phyloP scores from a whole-genome alignment of 768 basidiomycete species.

The Psilocybe subaeruginosa region DNA sequence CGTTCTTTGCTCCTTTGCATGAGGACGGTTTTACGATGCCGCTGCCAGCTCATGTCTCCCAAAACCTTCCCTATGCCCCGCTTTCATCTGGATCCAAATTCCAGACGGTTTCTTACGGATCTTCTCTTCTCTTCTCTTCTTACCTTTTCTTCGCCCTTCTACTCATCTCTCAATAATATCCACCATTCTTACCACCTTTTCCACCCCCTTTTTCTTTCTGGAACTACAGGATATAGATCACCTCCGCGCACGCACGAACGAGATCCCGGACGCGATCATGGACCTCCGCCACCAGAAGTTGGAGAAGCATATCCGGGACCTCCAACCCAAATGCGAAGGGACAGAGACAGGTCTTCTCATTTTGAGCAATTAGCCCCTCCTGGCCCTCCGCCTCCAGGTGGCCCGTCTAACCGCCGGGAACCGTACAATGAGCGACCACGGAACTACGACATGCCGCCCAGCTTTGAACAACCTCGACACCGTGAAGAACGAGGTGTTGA shows the following conservation, averaged over 20 bases:
- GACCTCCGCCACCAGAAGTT: conserved; percentile 23
- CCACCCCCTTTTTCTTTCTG: conserved; percentile 36
- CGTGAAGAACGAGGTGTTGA: conserved; percentile 16
- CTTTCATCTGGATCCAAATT: conserved; percentile 19
- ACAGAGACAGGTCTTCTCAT: conserved; percentile 23
- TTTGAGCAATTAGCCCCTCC: conserved; percentile 24
- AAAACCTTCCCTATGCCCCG: conserved; percentile 30
- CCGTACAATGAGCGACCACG: conserved; percentile 3
- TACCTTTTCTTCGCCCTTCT: conserved; percentile 32
- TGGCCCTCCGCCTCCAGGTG: conserved; percentile 2
- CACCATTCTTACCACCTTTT: conserved; percentile 37
- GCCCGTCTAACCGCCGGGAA: conserved; percentile 5
- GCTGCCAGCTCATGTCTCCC: conserved; percentile 24
- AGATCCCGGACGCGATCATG: conserved; percentile 23
- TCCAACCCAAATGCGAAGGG: conserved; percentile 7
- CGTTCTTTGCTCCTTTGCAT: conserved; percentile 13
- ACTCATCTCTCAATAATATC: conserved; percentile 35
- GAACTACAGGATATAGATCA: conserved; percentile 52
- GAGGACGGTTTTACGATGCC: conserved; percentile 24
- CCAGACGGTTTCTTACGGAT: conserved; percentile 44
- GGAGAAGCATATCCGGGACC: neutral
- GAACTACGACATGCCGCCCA: conserved; percentile 1
- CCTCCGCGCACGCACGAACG: conserved; percentile 37
- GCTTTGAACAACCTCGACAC: conserved; percentile 7
- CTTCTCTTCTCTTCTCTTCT: conserved; percentile 31